Evolutionary conservation across 306 rosid genomes (phyloP), one percentile per base, ranked within the genome.

Genomic region (Corylus americana): DNA sequence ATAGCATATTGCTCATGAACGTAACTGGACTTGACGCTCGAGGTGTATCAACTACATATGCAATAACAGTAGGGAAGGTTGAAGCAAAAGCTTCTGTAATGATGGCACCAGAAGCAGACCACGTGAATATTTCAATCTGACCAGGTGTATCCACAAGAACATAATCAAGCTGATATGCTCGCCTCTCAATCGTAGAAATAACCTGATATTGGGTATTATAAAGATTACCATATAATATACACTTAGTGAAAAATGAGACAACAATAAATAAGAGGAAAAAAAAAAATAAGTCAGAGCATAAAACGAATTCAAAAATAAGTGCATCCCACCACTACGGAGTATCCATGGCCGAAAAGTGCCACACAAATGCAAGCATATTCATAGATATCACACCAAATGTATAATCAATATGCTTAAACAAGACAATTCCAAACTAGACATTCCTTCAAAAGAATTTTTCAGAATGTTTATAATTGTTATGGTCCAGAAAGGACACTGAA

Each of bases 51-150:
- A 91, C 90, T 51, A 93, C 92, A 62, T 93, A 96, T 51, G 93
- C 70, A 8, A 96, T 86, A 14, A 96, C 93, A 14, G 96, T 96
- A 70, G 97, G 99, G 85, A 96, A 96, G 31, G 99, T 96, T 68
- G 99, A 96, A 58, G 99, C 99, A 91, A 91, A 93, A 78, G 97
- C 99, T 87, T 96, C 99, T 4, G 97, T 93, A 78, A 96, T 96
- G 80, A 96, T 93, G 72, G 97, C 87, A 64, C 99, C 98, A 76
- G 99, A 96, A 61, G 98, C 98, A 31, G 98, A 96, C 97, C 98
- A 96, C 4, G 97, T 91, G 86, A 93, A 95, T 84, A 93, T 95
- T 88, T 95, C 99, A 78, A 95, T 91, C 85, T 95, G 98, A 58
- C 99, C 98, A 50, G 92, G 99, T 44, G 98, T 95, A 66, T 95